phyloP scores from a whole-genome alignment of 2,329 filamentous ascomycete species.

The Claviceps digitariae region DNA sequence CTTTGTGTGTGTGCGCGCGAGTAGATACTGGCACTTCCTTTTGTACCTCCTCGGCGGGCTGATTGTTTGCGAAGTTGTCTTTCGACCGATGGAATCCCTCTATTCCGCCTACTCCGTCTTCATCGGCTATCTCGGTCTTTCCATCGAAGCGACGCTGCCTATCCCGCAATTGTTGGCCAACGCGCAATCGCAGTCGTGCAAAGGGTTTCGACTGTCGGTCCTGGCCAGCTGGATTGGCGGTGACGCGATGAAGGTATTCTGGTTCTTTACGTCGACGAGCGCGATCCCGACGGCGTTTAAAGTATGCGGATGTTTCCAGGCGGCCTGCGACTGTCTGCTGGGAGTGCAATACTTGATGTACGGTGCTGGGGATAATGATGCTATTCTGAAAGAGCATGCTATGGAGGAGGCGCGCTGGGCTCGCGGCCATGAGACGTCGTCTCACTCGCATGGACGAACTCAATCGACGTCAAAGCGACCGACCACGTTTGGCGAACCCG shows the following conservation, averaged over 20 bases:
- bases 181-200: slow-evolving; percentile 52
- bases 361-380: slow-evolving; percentile 32
- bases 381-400: slow-evolving; percentile 24
- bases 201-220: slow-evolving; percentile 64
- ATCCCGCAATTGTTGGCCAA: slow-evolving; percentile 68
- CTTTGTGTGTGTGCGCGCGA: no score
- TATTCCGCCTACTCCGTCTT: slow-evolving; percentile 52
- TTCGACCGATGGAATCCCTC: slow-evolving; percentile 42
- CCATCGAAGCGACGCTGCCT: slow-evolving; percentile 69
- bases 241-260: slow-evolving; percentile 78
- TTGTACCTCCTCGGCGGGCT: slow-evolving; percentile 51
- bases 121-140: slow-evolving; percentile 63
- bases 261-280: slow-evolving; percentile 61
- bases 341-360: slow-evolving; percentile 64
- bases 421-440: slow-evolving; percentile 13
- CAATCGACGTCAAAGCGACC: slow-evolving; percentile 26
- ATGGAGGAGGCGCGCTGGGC: slow-evolving; percentile 21
- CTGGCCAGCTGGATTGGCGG: slow-evolving; percentile 66
- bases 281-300: slow-evolving; percentile 70
- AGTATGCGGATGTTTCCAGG: slow-evolving; percentile 70
- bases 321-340: slow-evolving; percentile 59
- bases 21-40: slow-evolving; percentile 63
- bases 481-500: slow-evolving; percentile 23
- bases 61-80: slow-evolving; percentile 50
- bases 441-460: slow-evolving; percentile 14